Conservation (phyloP, 805 yeast genomes). For the Schizosaccharomyces japonicus region DNA sequence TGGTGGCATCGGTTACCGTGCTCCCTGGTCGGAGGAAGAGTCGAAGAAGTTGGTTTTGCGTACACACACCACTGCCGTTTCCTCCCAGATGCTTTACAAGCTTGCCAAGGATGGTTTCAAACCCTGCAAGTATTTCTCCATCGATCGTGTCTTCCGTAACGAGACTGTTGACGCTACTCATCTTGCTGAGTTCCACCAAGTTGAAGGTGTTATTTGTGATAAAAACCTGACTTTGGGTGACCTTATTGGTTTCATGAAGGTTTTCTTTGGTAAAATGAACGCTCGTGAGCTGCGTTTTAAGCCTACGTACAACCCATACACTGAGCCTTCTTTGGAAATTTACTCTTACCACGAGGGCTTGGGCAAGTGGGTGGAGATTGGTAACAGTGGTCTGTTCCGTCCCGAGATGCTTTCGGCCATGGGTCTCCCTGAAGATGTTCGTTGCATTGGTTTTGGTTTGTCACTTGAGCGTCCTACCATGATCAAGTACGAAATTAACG, state of each 20-base stretch:
- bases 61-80: constrained; percentile 92
- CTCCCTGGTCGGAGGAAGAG: constrained; percentile 88
- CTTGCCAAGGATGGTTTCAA: constrained; percentile 31
- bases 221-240: constrained; percentile 86
- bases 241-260: constrained; percentile 93
- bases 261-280: constrained; percentile 91
- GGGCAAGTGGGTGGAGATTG: constrained; percentile 95
- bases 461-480: constrained; percentile 95
- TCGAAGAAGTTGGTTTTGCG: constrained; percentile 77
- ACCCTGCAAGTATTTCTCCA: constrained; percentile 79
- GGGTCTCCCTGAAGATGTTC: constrained; percentile 86
- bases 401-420: constrained; percentile 97
- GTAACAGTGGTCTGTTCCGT: constrained; percentile 98
- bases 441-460: constrained; percentile 94
- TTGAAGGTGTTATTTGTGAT: constrained; percentile 96
- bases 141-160: constrained; percentile 95
- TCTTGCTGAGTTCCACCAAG: constrained; percentile 96
- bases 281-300: constrained; percentile 85
- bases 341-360: constrained; percentile 90
- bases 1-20: constrained; percentile 94
- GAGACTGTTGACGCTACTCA: constrained; percentile 99
- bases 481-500: constrained; percentile 90
- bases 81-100: constrained; percentile 65
- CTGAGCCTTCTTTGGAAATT: constrained; percentile 95
- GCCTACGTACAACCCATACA: constrained; percentile 97